Evolutionary conservation across 805 yeast species (phyloP).

Genomic region (Brettanomyces naardenensis): DNA sequence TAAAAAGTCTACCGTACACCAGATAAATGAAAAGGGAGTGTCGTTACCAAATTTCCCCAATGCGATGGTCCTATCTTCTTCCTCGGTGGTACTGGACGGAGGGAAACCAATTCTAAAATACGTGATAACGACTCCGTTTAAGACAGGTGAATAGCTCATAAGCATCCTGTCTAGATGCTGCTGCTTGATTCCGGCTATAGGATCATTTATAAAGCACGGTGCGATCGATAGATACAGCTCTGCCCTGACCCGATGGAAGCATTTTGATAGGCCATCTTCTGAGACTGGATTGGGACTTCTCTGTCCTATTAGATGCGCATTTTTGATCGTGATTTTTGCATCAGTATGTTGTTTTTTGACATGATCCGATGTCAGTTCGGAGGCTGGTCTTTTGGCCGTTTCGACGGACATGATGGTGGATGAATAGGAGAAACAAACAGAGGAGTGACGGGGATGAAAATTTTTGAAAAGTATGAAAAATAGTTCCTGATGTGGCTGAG

Average conservation of each 20-base stretch:
- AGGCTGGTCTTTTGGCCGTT: not conserved
- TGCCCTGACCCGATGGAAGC: constrained; percentile 56
- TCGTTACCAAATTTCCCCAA: constrained; percentile 67
- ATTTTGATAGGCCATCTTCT: constrained; percentile 45
- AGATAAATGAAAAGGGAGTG: constrained; percentile 80
- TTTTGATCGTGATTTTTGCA: not conserved
- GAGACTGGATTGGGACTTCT: constrained; percentile 13
- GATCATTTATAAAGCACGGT: constrained; percentile 63
- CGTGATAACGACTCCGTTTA: constrained; percentile 78
- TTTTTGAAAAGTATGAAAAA: no score
- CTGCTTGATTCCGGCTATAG: constrained; percentile 69
- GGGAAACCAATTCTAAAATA: constrained; percentile 57
- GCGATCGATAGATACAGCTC: constrained; percentile 80
- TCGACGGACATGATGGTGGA: not conserved
- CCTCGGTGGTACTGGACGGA: constrained; percentile 31
- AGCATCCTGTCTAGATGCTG: constrained; percentile 89
- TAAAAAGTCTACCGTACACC: constrained; percentile 77
- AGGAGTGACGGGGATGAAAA: no score
- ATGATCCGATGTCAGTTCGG: not conserved
- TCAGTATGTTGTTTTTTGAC: not conserved
- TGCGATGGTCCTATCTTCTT: constrained; percentile 32
- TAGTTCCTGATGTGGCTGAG: no score
- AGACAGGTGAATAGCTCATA: constrained; percentile 69
- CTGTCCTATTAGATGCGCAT: not conserved
- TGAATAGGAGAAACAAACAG: no score